Evolutionary conservation across 2,329 filamentous ascomycete species (phyloP).

Genomic region (Trematosphaeria pertusa): DNA sequence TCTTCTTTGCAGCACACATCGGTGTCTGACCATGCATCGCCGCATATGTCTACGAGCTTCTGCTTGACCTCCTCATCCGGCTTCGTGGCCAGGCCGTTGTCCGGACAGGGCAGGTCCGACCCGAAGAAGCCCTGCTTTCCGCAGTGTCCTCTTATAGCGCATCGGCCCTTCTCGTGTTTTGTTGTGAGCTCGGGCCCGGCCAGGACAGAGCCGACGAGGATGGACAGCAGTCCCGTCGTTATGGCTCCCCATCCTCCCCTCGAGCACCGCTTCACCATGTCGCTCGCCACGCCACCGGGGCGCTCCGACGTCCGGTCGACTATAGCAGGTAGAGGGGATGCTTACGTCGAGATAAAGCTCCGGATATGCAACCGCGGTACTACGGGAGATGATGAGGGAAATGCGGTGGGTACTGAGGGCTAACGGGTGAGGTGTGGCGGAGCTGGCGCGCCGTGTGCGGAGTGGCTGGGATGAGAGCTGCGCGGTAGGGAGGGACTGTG

Average conservation of each 20-base stretch:
- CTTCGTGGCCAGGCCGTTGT: constrained; percentile 81
- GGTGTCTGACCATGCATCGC: constrained; percentile 81
- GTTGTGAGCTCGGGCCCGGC: constrained; percentile 43
- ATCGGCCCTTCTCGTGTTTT: constrained; percentile 85
- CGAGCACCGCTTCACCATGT: constrained; percentile 31
- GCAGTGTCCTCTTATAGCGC: constrained; percentile 89
- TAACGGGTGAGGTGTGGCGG: too few relatives aligned
- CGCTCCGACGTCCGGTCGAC: constrained; percentile 11
- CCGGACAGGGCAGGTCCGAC: constrained; percentile 86
- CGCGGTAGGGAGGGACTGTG: too few relatives aligned
- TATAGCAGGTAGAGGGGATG: not conserved
- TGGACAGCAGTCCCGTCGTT: constrained; percentile 36
- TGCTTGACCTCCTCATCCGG: constrained; percentile 75
- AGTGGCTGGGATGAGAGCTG: too few relatives aligned
- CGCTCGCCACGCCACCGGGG: constrained; percentile 18
- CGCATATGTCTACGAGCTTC: constrained; percentile 85
- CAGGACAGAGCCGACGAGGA: constrained; percentile 35
- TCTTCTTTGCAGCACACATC: constrained; percentile 84
- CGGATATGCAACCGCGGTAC: too few relatives aligned
- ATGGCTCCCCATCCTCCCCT: constrained; percentile 28
- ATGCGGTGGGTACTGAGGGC: too few relatives aligned
- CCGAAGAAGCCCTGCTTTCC: constrained; percentile 91
- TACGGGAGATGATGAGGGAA: too few relatives aligned
- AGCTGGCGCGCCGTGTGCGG: too few relatives aligned
- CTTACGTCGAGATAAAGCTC: too few relatives aligned